A percentile compares a stretch with the other conserved stretches of the same genome.
Evolutionary conservation across 2,329 filamentous ascomycete species (phyloP).

Genomic region (Trichoderma atroviride): DNA sequence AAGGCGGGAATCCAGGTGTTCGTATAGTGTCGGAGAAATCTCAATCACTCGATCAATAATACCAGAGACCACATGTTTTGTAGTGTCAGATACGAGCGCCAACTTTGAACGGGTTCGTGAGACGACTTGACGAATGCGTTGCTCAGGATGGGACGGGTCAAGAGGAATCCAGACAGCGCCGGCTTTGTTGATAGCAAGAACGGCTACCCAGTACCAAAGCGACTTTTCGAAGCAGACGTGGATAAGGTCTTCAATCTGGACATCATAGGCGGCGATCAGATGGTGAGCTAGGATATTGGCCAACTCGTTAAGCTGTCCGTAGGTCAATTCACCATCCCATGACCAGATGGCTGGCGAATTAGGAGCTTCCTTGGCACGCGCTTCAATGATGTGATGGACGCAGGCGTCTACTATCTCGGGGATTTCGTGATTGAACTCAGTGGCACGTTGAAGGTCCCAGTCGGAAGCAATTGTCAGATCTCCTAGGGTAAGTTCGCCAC

Average conservation of each 20-base stretch:
- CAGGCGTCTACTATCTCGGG: slow-evolving; percentile 13
- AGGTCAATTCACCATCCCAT: slow-evolving; percentile 33
- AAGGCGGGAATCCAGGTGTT: not conserved
- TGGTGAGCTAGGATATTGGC: not conserved
- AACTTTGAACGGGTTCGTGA: slow-evolving; percentile 4
- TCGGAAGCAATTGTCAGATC: not conserved
- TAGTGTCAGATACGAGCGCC: not conserved
- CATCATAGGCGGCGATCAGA: slow-evolving; percentile 24
- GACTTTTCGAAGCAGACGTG: slow-evolving; percentile 31
- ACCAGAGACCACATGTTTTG: not conserved
- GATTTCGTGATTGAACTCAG: not conserved
- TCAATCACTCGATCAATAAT: not conserved
- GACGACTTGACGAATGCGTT: slow-evolving; percentile 5
- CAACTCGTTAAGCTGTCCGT: slow-evolving; percentile 26
- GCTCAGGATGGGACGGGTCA: slow-evolving; percentile 10
- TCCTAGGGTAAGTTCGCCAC: not conserved
- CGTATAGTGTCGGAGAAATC: not conserved
- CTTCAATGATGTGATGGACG: slow-evolving; percentile 12
- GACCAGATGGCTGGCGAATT: slow-evolving; percentile 22
- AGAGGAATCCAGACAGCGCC: slow-evolving; percentile 30
- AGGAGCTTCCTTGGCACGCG: not conserved
- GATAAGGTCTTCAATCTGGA: slow-evolving; percentile 32
- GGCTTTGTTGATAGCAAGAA: slow-evolving; percentile 35
- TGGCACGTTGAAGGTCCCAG: slow-evolving; percentile 17
- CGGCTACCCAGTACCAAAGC: slow-evolving; percentile 30